Percentiles rank a stretch among this genome's conserved stretches.
These are phyloP conservation scores for Penicillium psychrosexuale DNA, from an alignment of 2,329 filamentous ascomycete species.

Conservation along the genomic window DNA sequence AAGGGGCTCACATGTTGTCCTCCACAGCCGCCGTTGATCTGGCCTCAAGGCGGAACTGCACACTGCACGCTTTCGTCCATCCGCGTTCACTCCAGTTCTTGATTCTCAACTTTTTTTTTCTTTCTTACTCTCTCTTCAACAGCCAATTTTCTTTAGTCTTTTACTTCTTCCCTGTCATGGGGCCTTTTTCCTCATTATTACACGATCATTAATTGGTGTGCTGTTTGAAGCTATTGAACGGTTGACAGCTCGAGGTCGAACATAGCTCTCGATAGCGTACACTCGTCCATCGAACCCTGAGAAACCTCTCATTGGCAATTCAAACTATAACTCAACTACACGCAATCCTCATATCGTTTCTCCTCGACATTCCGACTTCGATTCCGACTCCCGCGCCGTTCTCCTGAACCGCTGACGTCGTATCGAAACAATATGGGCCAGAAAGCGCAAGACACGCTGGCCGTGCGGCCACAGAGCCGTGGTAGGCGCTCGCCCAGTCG, in stretches of 20 bases:
- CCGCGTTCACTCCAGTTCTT: slow-evolving; percentile 29
- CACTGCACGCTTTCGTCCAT: slow-evolving; percentile 29
- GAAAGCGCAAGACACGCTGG: slow-evolving; percentile 36
- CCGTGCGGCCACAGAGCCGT: slow-evolving; percentile 35
- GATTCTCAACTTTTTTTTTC: slow-evolving; percentile 20
- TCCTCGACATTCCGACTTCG: slow-evolving; percentile 6
- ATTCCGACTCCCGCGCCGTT: slow-evolving; percentile 11
- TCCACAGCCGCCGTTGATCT: slow-evolving; percentile 31
- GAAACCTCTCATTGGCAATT: slow-evolving; percentile 1
- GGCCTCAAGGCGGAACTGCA: slow-evolving; percentile 32
- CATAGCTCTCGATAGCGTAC: slow-evolving; percentile 10
- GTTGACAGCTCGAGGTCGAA: slow-evolving; percentile 17
- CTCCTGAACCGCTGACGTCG: slow-evolving; percentile 6
- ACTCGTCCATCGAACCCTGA: slow-evolving; percentile 5
- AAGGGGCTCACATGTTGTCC: slow-evolving; percentile 20
- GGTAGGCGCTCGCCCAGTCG: slow-evolving; percentile 39
- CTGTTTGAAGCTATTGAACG: slow-evolving; percentile 13
- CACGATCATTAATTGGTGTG: slow-evolving; percentile 37
- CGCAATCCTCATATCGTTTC: slow-evolving; percentile 1
- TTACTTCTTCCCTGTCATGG: slow-evolving; percentile 35
- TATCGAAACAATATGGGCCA: slow-evolving; percentile 27
- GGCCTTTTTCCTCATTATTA: slow-evolving; percentile 29
- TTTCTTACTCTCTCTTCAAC: slow-evolving; percentile 19
- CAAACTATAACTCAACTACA: background rate
- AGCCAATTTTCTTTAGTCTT: slow-evolving; percentile 16